These are phyloP conservation scores for Panaeolus papilionaceus DNA, from an alignment of 768 basidiomycete genomes.

Conservation along the genomic window DNA sequence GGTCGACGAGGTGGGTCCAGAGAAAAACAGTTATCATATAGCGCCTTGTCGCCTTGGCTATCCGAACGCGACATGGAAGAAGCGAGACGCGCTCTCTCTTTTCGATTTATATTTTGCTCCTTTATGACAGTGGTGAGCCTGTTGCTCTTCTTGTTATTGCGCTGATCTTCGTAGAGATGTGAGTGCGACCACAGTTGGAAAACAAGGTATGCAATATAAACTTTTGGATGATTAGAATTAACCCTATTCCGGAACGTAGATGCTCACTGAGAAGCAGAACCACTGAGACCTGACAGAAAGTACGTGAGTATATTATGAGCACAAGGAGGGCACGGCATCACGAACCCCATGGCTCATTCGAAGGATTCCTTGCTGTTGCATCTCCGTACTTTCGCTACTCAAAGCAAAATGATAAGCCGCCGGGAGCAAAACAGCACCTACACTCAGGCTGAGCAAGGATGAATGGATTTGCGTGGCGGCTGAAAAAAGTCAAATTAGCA, in stretches of 20 bases:
- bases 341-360: constrained; percentile 81
- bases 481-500: constrained; percentile 30
- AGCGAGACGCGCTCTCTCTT: constrained; percentile 25
- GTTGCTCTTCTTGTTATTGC: constrained; percentile 47
- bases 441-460: constrained; percentile 75
- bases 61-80: not conserved
- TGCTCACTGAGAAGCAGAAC: constrained; percentile 76
- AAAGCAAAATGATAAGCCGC: constrained; percentile 78
- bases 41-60: constrained; percentile 19
- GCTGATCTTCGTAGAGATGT: constrained; percentile 62
- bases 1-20: constrained; percentile 27
- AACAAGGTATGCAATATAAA: constrained; percentile 72
- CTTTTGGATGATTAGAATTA: constrained; percentile 39
- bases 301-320: not conserved
- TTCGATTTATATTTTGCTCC: constrained; percentile 36
- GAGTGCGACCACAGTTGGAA: constrained; percentile 86
- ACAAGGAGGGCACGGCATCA: constrained; percentile 17
- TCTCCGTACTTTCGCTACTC: constrained; percentile 35
- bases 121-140: constrained; percentile 42
- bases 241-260: not conserved
- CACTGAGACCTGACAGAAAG: constrained; percentile 62
- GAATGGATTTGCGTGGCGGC: constrained; percentile 79
- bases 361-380: constrained; percentile 58
- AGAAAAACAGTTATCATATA: constrained; percentile 17
- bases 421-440: constrained; percentile 79